phyloP scores from a whole-genome alignment of 2,329 filamentous ascomycete species.

The Lasiodiplodia theobromae region DNA sequence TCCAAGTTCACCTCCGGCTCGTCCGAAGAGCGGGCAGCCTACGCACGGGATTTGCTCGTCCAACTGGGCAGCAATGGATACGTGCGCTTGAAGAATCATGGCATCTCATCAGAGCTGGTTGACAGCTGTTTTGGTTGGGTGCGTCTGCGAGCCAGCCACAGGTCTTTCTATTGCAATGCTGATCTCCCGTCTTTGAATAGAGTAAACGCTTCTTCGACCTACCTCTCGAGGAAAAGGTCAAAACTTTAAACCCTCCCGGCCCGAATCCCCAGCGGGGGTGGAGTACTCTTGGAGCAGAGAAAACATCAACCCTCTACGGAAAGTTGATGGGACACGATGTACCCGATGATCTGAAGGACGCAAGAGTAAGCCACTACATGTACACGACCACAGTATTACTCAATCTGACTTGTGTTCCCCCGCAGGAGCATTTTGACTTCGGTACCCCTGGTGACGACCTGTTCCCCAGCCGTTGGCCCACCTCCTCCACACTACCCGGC shows the following conservation, averaged over 20 bases:
- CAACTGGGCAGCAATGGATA: constrained; percentile 40
- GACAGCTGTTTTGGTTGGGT: constrained; percentile 41
- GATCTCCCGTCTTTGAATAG: constrained; percentile 16
- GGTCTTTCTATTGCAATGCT: constrained; percentile 26
- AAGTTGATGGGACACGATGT: constrained; percentile 23
- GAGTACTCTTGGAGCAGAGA: constrained; percentile 46
- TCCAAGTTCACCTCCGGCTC: too few species aligned
- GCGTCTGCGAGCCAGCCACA: constrained; percentile 28
- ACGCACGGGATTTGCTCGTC: too few species aligned
- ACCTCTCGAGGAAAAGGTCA: constrained; percentile 42
- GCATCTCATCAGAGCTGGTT: constrained; percentile 40
- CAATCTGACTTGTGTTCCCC: constrained; percentile 10
- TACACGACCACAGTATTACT: too few species aligned
- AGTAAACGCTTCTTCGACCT: constrained; percentile 45
- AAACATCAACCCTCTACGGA: constrained; percentile 41
- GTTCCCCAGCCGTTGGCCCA: constrained; percentile 51
- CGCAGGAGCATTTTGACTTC: constrained; percentile 45
- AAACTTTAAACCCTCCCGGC: constrained; percentile 49
- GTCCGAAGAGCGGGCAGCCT: too few species aligned
- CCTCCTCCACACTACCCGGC: constrained; percentile 46
- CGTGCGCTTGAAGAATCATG: constrained; percentile 51
- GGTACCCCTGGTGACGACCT: constrained; percentile 39
- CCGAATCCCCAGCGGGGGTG: constrained; percentile 49
- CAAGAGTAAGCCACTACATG: neutral
- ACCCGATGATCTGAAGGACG: constrained; percentile 34